Percentiles rank a stretch among this genome's conserved stretches.
phyloP scores from a whole-genome alignment of 495 filamentous ascomycete species.

The Clohesyomyces aquaticus region DNA sequence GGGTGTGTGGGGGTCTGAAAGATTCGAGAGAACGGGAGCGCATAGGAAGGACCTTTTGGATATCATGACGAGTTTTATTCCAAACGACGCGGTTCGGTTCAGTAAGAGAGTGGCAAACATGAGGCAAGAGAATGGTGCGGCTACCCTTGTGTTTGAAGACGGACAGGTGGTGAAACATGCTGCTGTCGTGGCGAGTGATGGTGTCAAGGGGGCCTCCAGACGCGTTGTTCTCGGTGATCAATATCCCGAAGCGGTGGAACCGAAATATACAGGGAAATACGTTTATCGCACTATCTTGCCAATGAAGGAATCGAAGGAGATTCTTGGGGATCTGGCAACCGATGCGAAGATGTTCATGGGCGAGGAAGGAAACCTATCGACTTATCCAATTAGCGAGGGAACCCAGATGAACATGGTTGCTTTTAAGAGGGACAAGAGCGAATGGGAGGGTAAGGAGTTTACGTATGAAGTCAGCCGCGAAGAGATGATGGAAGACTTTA shows the following conservation, averaged over 20 bases:
- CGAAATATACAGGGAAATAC: slow-evolving; percentile 32
- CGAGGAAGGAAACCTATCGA: slow-evolving; percentile 17
- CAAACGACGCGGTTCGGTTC: slow-evolving; percentile 15
- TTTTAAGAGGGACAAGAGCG: slow-evolving; percentile 19
- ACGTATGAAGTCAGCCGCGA: slow-evolving; percentile 13
- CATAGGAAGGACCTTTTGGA: slow-evolving; percentile 34
- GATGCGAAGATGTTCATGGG: slow-evolving; percentile 32
- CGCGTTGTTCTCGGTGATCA: slow-evolving; percentile 19
- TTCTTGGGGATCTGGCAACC: slow-evolving; percentile 27
- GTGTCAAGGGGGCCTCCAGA: slow-evolving; percentile 32
- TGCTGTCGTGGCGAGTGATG: slow-evolving; percentile 29
- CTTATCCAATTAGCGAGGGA: slow-evolving; percentile 29
- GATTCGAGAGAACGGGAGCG: slow-evolving; percentile 21
- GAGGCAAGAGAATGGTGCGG: slow-evolving; percentile 13
- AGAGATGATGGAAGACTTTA: slow-evolving; percentile 29
- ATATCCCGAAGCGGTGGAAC: slow-evolving; percentile 19
- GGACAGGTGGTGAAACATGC: slow-evolving; percentile 18
- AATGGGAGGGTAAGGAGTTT: slow-evolving; percentile 17
- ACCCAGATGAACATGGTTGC: slow-evolving; percentile 30
- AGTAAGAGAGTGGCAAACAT: slow-evolving; percentile 24
- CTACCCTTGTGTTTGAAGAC: slow-evolving; percentile 27
- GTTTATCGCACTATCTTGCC: slow-evolving; percentile 29
- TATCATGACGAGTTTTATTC: slow-evolving; percentile 31
- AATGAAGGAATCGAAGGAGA: slow-evolving; percentile 27
- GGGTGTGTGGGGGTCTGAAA: slow-evolving; percentile 16